Base-by-base conservation (phyloP, 179 eudicot species). In the Beta lomatogona region DNA sequence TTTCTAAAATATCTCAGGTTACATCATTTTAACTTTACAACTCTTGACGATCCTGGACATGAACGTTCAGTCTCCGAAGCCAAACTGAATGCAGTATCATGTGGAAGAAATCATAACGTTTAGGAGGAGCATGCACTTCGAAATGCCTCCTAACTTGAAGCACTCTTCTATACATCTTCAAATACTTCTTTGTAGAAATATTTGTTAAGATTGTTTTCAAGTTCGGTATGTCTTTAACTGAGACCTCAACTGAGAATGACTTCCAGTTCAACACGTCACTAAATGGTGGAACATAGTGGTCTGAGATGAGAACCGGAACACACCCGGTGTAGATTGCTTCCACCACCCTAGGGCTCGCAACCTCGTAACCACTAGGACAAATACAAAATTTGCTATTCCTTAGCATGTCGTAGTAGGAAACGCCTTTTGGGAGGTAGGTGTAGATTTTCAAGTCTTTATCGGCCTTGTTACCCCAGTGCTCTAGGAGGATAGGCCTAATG, bases 341-440 rank as follows among this genome's bases (percentile, higher is more conserved):
- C 15, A 92, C 95, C 57, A 93, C 57, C 82, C 97, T 85, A 25
- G 97, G 95, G 81, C 95, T 93, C 0, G 94, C 95, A 1, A 93
- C 97, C 67, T 91, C 97, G 11, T 90, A 93, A 1, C 97, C 97
- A 50, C 95, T 93, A 0, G 97, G 95, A 75, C 95, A 93, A 36
- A 93, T 25, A 83, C 97, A 93, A 63, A 75, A 93, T 82, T 79
- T 87, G 85, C 95, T 91, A 75, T 87, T 87, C 70, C 86, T 83
- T 74, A 93, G 81, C 95, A 90, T 90, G 55, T 65, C 87, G 4
- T 87, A 87, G 76, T 93, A 93, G 15, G 91, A 86, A 45, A 89
- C 76, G 3, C 85, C 90, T 41, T 87, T 86, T 14, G 92, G 95
- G 21, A 93, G 90, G 85, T 93, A 91, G 75, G 67, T 71, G 82